phyloP scores from a whole-genome alignment of 2,329 filamentous ascomycete genomes.

The Exophiala phaeomuriformis region DNA sequence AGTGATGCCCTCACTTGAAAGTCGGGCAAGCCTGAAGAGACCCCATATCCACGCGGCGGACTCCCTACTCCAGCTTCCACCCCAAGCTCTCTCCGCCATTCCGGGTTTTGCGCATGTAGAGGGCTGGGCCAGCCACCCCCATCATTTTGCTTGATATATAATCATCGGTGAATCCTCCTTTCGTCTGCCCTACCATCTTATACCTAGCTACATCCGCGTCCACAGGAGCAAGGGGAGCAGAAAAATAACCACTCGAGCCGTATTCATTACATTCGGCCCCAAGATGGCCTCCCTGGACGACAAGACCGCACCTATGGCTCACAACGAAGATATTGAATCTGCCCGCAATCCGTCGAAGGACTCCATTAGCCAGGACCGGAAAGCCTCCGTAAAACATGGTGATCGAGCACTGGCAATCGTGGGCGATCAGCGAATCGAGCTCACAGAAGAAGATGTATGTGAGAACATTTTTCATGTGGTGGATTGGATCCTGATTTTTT shows the following conservation, averaged over 20 bases:
- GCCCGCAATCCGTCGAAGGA: slow-evolving; percentile 8
- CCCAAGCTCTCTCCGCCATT: not conserved
- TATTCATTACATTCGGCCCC: not conserved
- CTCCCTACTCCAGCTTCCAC: slow-evolving; percentile 1
- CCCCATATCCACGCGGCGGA: too few species aligned
- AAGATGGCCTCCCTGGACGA: slow-evolving; percentile 16
- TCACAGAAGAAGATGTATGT: slow-evolving; percentile 36
- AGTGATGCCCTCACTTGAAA: too few species aligned
- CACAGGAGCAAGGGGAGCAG: not conserved
- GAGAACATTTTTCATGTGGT: not conserved
- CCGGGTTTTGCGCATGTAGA: not conserved
- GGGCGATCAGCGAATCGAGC: slow-evolving; percentile 27
- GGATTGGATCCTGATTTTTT: not conserved
- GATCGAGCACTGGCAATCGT: slow-evolving; percentile 25
- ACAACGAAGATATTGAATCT: slow-evolving; percentile 21
- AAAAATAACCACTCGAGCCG: not conserved
- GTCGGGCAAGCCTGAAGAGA: too few species aligned
- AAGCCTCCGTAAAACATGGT: slow-evolving; percentile 17
- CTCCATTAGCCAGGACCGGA: slow-evolving; percentile 9
- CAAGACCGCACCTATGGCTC: slow-evolving; percentile 14
- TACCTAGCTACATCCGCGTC: not conserved
- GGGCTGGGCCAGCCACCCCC: not conserved
- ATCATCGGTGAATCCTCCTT: not conserved
- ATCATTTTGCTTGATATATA: not conserved
- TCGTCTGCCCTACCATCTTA: not conserved